These are phyloP conservation scores for Cardamine chenopodiifolia DNA, from an alignment of 345 rosid genomes.

Conservation along the genomic window DNA sequence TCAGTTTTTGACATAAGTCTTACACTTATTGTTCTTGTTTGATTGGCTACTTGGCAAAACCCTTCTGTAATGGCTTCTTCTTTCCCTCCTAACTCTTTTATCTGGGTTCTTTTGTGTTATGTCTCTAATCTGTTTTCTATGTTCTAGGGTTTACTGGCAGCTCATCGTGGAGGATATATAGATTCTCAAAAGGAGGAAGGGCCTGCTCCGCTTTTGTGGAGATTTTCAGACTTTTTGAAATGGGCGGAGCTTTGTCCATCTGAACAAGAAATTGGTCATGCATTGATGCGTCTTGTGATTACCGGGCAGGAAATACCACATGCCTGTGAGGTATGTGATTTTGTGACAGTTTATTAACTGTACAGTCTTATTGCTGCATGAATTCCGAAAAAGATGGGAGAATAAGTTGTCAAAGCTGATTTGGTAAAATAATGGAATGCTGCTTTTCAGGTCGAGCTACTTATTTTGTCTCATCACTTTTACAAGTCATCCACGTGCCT, in stretches of 20 bases:
- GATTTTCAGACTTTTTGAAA: conserved; percentile 92
- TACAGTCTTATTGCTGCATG: conserved; percentile 12
- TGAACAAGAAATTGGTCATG: conserved; percentile 96
- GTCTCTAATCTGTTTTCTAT: conserved; percentile 33
- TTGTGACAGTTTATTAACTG: conserved; percentile 5
- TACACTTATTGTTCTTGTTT: conserved; percentile 16
- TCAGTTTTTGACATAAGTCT: not conserved
- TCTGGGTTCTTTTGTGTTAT: not conserved
- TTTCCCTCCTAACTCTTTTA: conserved; percentile 7
- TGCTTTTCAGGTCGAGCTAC: conserved; percentile 84
- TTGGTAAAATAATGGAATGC: conserved; percentile 18
- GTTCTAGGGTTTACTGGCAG: conserved; percentile 87
- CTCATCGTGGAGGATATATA: conserved; percentile 98
- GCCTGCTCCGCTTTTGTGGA: conserved; percentile 95
- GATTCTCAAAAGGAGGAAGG: conserved; percentile 98
- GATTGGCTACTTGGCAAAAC: conserved; percentile 12
- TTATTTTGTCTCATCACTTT: conserved; percentile 94
- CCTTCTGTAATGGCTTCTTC: conserved; percentile 5
- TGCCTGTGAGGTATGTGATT: conserved; percentile 81
- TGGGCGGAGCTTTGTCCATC: conserved; percentile 99
- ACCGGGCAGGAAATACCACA: conserved; percentile 98
- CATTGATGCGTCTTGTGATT: conserved; percentile 97
- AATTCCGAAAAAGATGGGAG: conserved; percentile 1
- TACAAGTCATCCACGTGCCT: conserved; percentile 98
- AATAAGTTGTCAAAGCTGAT: conserved; percentile 17